Evolutionary conservation across 768 basidiomycete species (phyloP).

Genomic region (Tremella yokohamensis): DNA sequence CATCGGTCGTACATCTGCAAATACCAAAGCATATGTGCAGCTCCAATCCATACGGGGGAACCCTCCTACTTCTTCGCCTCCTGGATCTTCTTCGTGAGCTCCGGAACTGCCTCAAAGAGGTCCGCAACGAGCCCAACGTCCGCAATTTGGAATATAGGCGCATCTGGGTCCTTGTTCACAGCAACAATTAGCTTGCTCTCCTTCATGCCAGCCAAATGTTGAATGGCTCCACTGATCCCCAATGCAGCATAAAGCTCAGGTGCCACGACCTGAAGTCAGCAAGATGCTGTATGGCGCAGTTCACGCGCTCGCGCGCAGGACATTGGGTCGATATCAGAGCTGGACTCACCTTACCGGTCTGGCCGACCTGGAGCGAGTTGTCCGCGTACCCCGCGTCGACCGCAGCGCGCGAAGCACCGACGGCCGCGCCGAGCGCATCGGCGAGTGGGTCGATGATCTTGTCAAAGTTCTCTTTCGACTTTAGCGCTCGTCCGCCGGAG

Average conservation of each 20-base stretch:
- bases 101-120: conserved; percentile 84
- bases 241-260: conserved; percentile 94
- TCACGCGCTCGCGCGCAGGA: too few relatives aligned
- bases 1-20: too few relatives aligned
- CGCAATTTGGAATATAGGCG: conserved; percentile 98
- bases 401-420: conserved; percentile 96
- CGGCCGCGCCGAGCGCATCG: conserved; percentile 86
- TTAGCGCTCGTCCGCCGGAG: conserved; percentile 91
- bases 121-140: conserved; percentile 93
- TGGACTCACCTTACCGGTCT: conserved; percentile 73
- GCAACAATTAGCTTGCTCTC: conserved; percentile 98
- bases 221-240: conserved; percentile 97
- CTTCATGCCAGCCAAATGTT: conserved; percentile 99
- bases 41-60: too few relatives aligned
- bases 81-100: conserved; percentile 83
- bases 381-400: conserved; percentile 98
- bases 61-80: conserved; percentile 36
- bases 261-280: conserved; percentile 65
- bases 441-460: conserved; percentile 82
- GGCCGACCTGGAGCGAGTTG: conserved; percentile 96
- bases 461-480: conserved; percentile 90
- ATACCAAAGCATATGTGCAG: too few relatives aligned
- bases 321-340: too few relatives aligned
- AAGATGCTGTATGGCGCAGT: too few relatives aligned
- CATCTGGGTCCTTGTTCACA: conserved; percentile 97